Evolutionary conservation across 2,329 filamentous ascomycete genomes (phyloP).

Genomic region (Aspergillus fijiensis): DNA sequence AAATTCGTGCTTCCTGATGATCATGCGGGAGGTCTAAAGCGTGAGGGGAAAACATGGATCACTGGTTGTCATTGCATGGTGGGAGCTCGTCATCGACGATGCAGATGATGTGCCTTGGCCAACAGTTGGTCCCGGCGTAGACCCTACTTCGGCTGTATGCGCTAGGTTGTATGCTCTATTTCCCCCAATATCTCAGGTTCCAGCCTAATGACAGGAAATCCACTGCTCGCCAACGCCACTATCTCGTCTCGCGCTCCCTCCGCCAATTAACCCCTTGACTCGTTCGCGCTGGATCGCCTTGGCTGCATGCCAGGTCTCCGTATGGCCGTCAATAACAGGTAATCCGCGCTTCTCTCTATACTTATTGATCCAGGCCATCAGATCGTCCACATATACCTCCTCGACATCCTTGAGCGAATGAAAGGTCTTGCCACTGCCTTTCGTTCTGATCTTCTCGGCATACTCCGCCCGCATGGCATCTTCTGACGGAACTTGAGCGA

Average conservation of each 20-base stretch:
- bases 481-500: constrained; percentile 48
- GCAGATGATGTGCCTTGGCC: constrained; percentile 13
- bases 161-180: background rate
- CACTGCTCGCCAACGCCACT: constrained; percentile 13
- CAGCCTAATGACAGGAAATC: constrained; percentile 9
- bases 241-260: constrained; percentile 4
- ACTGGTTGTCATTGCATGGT: background rate
- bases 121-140: background rate
- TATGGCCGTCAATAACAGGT: constrained; percentile 31
- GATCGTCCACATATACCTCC: constrained; percentile 33
- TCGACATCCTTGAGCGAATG: constrained; percentile 40
- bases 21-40: background rate
- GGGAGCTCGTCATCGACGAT: constrained; percentile 13
- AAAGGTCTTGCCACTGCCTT: constrained; percentile 36
- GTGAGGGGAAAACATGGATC: background rate
- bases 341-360: constrained; percentile 20
- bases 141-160: background rate
- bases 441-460: constrained; percentile 20
- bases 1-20: background rate
- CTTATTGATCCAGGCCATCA: constrained; percentile 39
- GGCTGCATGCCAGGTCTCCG: constrained; percentile 29
- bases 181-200: constrained; percentile 1
- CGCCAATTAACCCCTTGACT: constrained; percentile 18
- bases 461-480: constrained; percentile 42
- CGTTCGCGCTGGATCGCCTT: constrained; percentile 27